Conservation (phyloP, 2,329 filamentous ascomycete genomes). For the Microsporum ferrugineum region DNA sequence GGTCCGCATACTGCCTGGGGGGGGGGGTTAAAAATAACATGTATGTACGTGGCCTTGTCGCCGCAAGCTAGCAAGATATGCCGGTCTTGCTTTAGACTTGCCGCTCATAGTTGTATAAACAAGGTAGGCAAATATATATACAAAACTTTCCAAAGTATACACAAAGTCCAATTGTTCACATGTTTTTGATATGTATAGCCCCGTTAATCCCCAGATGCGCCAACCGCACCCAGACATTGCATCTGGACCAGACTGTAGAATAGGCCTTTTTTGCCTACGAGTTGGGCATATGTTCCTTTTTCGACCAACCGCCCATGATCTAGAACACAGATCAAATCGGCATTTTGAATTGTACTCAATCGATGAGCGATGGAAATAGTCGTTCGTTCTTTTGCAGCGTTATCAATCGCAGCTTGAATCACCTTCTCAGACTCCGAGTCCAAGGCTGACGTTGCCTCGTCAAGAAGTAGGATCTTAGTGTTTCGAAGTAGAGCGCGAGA, state of each 20-base stretch:
- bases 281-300: conserved; percentile 13
- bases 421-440: neutral
- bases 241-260: neutral
- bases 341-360: neutral
- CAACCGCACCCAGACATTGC: neutral
- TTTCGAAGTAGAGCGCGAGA: neutral
- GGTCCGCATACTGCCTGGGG: too few species aligned
- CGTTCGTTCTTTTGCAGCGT: neutral
- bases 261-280: neutral
- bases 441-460: neutral
- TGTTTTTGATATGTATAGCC: too few species aligned
- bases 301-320: neutral
- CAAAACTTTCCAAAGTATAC: too few species aligned
- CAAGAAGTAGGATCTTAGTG: neutral
- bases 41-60: too few species aligned
- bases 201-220: neutral
- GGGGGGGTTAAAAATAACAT: too few species aligned
- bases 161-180: too few species aligned
- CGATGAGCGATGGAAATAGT: neutral
- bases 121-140: too few species aligned
- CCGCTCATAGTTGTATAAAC: too few species aligned
- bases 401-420: neutral
- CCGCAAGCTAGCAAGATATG: too few species aligned
- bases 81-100: too few species aligned
- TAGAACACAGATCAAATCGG: neutral